Evolutionary conservation across 306 rosid genomes (phyloP).

Genomic region (Cicer bijugum): DNA sequence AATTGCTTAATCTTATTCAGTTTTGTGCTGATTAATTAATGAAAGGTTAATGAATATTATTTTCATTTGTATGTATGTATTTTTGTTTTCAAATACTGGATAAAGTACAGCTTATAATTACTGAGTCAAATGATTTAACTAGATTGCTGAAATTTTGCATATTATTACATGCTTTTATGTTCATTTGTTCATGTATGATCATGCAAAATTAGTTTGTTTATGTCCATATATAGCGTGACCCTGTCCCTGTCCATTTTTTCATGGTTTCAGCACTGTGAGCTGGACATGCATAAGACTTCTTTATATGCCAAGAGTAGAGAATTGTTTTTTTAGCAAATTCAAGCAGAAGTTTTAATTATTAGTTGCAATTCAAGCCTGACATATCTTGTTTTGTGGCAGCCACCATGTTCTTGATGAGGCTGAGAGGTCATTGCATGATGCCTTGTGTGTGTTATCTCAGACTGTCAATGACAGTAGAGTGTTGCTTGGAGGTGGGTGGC

Average conservation of each 20-base stretch:
- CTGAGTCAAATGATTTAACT: background rate
- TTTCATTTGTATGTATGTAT: background rate
- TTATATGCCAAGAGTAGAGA: conserved; percentile 6
- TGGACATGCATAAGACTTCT: background rate
- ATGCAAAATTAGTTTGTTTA: conserved; percentile 6
- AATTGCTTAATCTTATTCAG: conserved; percentile 9
- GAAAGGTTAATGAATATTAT: background rate
- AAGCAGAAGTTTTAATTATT: background rate
- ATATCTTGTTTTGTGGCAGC: conserved; percentile 55
- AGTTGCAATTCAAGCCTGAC: conserved; percentile 2
- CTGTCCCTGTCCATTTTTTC: background rate
- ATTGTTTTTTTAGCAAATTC: background rate
- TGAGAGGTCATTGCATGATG: conserved; percentile 97
- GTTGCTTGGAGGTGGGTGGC: conserved; percentile 98
- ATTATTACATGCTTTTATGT: conserved; percentile 4
- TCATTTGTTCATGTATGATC: background rate
- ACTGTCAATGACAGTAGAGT: conserved; percentile 96
- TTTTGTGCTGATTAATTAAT: conserved; percentile 12
- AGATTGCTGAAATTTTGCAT: background rate
- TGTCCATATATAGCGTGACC: background rate
- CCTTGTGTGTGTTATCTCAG: conserved; percentile 96
- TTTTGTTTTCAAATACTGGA: background rate
- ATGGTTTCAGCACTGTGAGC: conserved; percentile 8
- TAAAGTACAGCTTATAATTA: background rate
- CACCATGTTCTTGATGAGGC: conserved; percentile 98